Evolutionary conservation across 2,329 filamentous ascomycete genomes (phyloP), one percentile per base, ranked within the genome.

Genomic region (Pseudogymnoascus sp.): DNA sequence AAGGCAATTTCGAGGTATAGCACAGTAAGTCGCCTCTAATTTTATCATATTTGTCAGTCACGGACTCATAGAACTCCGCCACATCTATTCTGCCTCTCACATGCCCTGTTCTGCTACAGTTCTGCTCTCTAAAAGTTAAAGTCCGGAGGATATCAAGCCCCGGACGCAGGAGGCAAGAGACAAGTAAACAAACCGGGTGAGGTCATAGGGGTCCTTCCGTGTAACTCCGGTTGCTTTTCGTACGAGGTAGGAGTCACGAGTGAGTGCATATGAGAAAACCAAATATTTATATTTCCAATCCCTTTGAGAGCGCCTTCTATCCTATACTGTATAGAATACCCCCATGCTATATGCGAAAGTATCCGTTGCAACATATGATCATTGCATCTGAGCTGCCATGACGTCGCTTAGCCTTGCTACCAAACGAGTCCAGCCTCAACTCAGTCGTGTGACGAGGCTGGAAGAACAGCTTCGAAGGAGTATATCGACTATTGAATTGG

Each of bases 401-500:
- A 64, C 48, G 61, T 65, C 66, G 17, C 62, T 66, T 5, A 25
- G 64, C 17, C 51, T 31, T 61, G 17, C 61, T 13, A 51, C 59
- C 25, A 59, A 33, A 42, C 63, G 61, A 60, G 61, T 27, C 39
- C 48, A 60, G 10, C 64, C 65, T 55, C 51, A 25, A 35, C 63
- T 68, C 41, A 58, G 60, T 44, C 17, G 21, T 12, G 62, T 31
- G 59, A 60, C 64, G n/a, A 41, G 33, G 2, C 39, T 63, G 29
- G 63, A 64, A 9, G 51, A 64, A 21, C 51, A 68, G 6, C 58
- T 66, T 29, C 63, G 66, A 13, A 67, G 69, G 55, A 60, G 63
- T 36, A 63, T 72, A 15, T 70, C 70, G 44, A 71, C 69, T 21
- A 63, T 66, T 55, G 69, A 72, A 58, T 67, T 72, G 55, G 71